phyloP scores from a whole-genome alignment of 1,139 yeast species.

The Diutina siamensis region DNA sequence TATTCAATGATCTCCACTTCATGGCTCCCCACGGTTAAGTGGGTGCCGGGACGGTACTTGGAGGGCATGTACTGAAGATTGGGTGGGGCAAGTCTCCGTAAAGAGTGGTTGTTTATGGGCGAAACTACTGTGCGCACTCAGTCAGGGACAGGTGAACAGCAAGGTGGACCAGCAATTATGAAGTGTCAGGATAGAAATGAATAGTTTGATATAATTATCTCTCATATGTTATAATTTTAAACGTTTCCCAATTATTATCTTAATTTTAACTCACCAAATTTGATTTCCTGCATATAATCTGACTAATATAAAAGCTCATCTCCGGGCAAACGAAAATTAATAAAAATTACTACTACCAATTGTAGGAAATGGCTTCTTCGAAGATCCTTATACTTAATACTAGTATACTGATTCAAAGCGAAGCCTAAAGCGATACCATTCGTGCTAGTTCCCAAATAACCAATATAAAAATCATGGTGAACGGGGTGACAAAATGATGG shows the following conservation, averaged over 20 bases:
- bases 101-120: not conserved
- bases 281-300: not conserved
- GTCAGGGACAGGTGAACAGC: no score
- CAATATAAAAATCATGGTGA: not conserved
- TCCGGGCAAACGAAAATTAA: not conserved
- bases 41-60: conserved; percentile 51
- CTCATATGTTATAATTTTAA: no score
- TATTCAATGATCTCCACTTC: conserved; percentile 44
- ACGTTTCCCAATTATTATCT: no score
- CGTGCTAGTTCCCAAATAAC: not conserved
- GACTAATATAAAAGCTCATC: not conserved
- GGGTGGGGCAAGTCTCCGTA: no score
- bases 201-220: no score
- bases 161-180: no score
- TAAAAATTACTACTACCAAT: not conserved
- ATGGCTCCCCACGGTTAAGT: conserved; percentile 56
- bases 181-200: no score
- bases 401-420: conserved; percentile 63
- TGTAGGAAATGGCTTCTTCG: conserved; percentile 45
- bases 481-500: not conserved
- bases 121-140: not conserved
- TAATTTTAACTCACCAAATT: not conserved
- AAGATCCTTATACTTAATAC: conserved; percentile 46
- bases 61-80: conserved; percentile 22
- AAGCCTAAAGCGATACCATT: conserved; percentile 37